Percentiles rank a stretch among this genome's conserved stretches.
Evolutionary conservation across 2,329 filamentous ascomycete species (phyloP).

Genomic region (Colletotrichum sp.): DNA sequence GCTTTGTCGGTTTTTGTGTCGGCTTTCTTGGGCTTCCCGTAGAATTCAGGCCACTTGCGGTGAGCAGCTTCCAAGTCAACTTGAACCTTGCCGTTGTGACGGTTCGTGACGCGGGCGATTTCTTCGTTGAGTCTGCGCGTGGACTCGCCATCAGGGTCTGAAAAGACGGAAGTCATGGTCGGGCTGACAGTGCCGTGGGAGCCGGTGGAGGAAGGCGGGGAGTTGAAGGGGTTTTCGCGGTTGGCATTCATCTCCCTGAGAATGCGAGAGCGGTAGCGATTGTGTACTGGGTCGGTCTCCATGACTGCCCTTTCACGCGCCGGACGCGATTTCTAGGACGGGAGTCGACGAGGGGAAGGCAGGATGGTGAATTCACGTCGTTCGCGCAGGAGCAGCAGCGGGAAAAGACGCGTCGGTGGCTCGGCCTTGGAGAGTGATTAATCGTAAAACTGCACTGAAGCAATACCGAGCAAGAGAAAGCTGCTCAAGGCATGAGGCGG

Average conservation of each 20-base stretch:
- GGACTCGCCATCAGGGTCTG: constrained; percentile 58
- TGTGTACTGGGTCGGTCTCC: constrained; percentile 43
- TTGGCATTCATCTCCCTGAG: constrained; percentile 58
- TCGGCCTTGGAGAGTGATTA: background rate
- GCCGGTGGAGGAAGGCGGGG: constrained; percentile 62
- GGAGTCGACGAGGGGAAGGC: constrained; percentile 7
- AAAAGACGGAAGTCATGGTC: constrained; percentile 58
- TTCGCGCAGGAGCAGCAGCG: background rate
- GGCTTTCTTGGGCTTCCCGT: constrained; percentile 41
- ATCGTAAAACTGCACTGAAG: constrained; percentile 17
- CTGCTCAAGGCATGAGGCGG: constrained; percentile 15
- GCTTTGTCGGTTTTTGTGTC: background rate
- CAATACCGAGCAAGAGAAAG: constrained; percentile 18
- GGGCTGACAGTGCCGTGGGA: constrained; percentile 62
- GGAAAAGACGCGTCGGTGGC: constrained; percentile 4
- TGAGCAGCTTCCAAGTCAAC: constrained; percentile 51
- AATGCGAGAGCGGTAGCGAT: constrained; percentile 51
- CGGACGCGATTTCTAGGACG: constrained; percentile 11
- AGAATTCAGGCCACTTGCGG: constrained; percentile 60
- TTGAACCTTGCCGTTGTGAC: constrained; percentile 39
- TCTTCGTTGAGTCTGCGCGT: constrained; percentile 56
- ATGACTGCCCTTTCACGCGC: constrained; percentile 30
- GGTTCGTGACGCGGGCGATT: constrained; percentile 46
- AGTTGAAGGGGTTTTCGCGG: constrained; percentile 62
- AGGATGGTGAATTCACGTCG: constrained; percentile 4